Base-by-base conservation (phyloP, 169 alveolate genomes). In the Plasmodium chabaudi region DNA sequence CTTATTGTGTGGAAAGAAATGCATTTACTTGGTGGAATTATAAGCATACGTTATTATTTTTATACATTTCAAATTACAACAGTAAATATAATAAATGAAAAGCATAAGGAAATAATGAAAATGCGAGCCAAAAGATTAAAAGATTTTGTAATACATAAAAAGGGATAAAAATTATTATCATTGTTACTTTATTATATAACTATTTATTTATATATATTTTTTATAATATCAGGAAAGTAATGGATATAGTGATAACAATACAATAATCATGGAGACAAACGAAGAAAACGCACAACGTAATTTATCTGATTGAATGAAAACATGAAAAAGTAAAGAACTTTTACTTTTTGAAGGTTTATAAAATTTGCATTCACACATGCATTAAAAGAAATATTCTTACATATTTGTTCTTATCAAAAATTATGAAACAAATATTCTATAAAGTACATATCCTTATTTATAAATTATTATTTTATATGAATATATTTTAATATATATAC, bases 81-180 rank as follows among this genome's bases (percentile, higher is more conserved):
- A 84, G 91, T 86, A 21, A 57, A 84, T 69, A 51, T 70, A 25
- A 15, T 84, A 57, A 73, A 84, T 44, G 70, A 70, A 42, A 69
- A 84, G 27, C 91, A 84, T 55, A 70, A 67, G 51, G 91, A 63
- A 84, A 56, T 68, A 12, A 84, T 64, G 91, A 39, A 67, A 51
- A 39, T 53, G 49, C 46, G 86, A 39, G 87, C 68, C 49, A 34
- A 69, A 6, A 51, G 91, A 84, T 69, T 84, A 19, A 17, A 72
- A 46, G 15, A 84, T 44, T 42, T 64, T 44, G 87, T 69, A 84
- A 60, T 42, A 42, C 25, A 56, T 17, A 13, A 84, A 84, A 56
- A 67, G 69, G n/a, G 42, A 13, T 67, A 49, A 67, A 59, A 9
- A 39, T 49, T 27, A 55, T 9, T 21, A 72, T 4, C 42, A 34